Evolutionary conservation across 148 eudicot genomes (phyloP), one percentile per base, ranked within the genome.

Genomic region (Pharnaceum exiguum): DNA sequence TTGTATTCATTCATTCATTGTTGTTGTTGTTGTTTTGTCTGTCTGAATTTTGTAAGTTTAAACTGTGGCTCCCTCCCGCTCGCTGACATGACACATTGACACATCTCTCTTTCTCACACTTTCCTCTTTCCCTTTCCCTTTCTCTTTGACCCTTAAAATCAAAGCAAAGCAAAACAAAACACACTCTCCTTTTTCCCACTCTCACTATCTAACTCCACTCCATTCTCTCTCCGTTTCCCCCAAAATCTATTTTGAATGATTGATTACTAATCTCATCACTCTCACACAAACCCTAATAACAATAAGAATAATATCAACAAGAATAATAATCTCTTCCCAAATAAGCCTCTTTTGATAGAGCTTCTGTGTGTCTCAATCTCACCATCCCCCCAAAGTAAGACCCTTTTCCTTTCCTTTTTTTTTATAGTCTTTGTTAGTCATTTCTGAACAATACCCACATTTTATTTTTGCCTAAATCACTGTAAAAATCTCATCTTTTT

Each of bases 11-110:
- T n/a, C n/a, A n/a, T n/a, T n/a, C n/a, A n/a, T n/a, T n/a, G n/a
- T n/a, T n/a, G n/a, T n/a, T n/a, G n/a, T n/a, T n/a, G n/a, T n/a
- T n/a, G n/a, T n/a, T n/a, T n/a, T n/a, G n/a, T n/a, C 28, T 37
- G 51, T 66, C 56, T 64, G 68, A 73, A 65, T 17, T 70, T 74
- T 63, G 77, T 35, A 77, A 61, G 78, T 81, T 81, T 81, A 71
- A 81, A 81, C 76, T 59, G 79, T 69, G 60, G 75, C 76, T 59
- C 79, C 54, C 64, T 78, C 86, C 82, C 86, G 82, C 86, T 75
- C 79, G 57, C 64, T 24, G 55, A 57, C 51, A 56, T 58, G 57
- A n/a, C 40, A 5, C 63, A 4, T 28, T 46, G 40, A 17, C 43
- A n/a, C 56, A 51, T 10, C 50, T 9, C 42, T 27, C 9, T 15